Percentiles rank a stretch among this genome's conserved stretches.
Evolutionary conservation across 176 grass and related monocot genomes (phyloP).

Genomic region (Raddia distichophylla): DNA sequence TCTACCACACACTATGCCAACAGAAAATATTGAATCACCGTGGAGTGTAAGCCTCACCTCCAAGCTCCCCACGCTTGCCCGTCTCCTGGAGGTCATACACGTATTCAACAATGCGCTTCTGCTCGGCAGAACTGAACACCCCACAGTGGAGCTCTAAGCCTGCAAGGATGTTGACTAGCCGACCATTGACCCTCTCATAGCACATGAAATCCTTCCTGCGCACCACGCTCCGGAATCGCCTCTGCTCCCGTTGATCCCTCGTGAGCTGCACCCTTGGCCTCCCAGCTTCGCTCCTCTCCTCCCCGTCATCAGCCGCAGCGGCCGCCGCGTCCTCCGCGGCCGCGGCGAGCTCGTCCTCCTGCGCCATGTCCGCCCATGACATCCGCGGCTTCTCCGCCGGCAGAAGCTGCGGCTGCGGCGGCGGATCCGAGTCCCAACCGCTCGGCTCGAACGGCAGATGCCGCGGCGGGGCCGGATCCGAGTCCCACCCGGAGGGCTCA

Average conservation of each 20-base stretch:
- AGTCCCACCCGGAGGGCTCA: slow-evolving; percentile 50
- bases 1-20: neutral
- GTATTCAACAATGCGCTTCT: slow-evolving; percentile 44
- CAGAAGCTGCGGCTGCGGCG: neutral
- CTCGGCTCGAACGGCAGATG: slow-evolving; percentile 46
- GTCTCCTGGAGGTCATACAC: slow-evolving; percentile 52
- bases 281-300: slow-evolving; percentile 29
- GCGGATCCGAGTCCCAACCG: slow-evolving; percentile 61
- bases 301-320: slow-evolving; percentile 27
- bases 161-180: slow-evolving; percentile 46
- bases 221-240: slow-evolving; percentile 41
- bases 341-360: slow-evolving; percentile 75
- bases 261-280: slow-evolving; percentile 32
- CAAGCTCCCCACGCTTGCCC: slow-evolving; percentile 49
- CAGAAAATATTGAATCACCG: neutral
- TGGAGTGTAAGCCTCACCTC: slow-evolving; percentile 44
- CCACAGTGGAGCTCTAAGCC: slow-evolving; percentile 56
- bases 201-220: slow-evolving; percentile 51
- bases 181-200: slow-evolving; percentile 47
- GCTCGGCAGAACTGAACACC: slow-evolving; percentile 55
- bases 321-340: slow-evolving; percentile 51
- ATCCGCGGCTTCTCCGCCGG: slow-evolving; percentile 50
- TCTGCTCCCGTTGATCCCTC: slow-evolving; percentile 59
- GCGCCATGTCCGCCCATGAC: slow-evolving; percentile 90
- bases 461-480: slow-evolving; percentile 42